Base-by-base conservation (phyloP, 83 land plant genomes). In the Picea abies region DNA sequence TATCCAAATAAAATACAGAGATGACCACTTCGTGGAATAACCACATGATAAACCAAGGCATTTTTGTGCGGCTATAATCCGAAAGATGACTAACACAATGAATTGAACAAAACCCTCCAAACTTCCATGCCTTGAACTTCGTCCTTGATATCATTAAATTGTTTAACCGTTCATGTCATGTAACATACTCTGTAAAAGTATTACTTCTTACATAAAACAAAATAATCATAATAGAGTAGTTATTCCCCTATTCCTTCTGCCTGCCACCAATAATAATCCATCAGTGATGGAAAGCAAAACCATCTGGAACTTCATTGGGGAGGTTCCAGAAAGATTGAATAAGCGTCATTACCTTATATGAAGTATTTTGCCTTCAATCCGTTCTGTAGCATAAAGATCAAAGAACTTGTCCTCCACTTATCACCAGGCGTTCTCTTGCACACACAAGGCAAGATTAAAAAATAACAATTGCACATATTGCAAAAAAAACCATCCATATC, bases 401-500 rank as follows among this genome's bases (percentile, higher is more conserved):
- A 86, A 89, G 62, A 80, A 68, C 52, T 25, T 69, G 80, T 67
- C 87, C 86, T 83, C 88, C 91, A 76, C 91, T 84, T 85, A 83
- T 82, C 83, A 84, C 82, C 87, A 85, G 85, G 68, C 84, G 82
- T 80, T 52, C 91, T 89, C 91, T 91, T 91, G 91, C 93, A 91
- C 85, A 89, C 93, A 91, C 87, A 88, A 83, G 72, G 67, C 72
- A 85, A 83, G 61, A 91, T 89, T 84, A 89, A 89, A 84, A 49
- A 32, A 76, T 76, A 76, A 76, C 58, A 62, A 82, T n/a, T 63
- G 61, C 81, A 86, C 81, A 77, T 49, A 47, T 41, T 39, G 72
- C 56, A 80, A 80, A 63, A 80, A 52, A 67, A 63, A 79, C n/a
- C 71, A 80, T 80, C 75, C 72, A 23, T 37, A 64, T 17, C 66